Base-by-base conservation (phyloP, 164 flowering plant genomes). In the Aristolochia fimbriata region DNA sequence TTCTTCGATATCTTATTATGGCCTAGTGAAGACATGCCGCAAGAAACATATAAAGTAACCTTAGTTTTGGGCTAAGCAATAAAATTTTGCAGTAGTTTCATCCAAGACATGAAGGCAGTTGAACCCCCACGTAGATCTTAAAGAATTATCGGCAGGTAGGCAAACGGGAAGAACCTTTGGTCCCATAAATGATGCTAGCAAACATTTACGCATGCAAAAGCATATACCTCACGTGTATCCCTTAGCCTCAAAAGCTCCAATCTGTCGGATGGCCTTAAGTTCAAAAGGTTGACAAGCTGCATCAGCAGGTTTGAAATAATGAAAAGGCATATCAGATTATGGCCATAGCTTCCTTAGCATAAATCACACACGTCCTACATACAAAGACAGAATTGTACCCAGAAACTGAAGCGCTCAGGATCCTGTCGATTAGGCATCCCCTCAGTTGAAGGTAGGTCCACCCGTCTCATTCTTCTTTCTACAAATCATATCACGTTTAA, bases 391-490 rank as follows among this genome's bases (percentile, higher is more conserved):
- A 37, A 37, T 37, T 37, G 43, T 88, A 93, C 99, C 99, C 99
- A 90, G 70, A 88, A 93, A 73, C 99, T 93, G 74, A 90, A 86
- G 60, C 80, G 81, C 73, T 93, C 96, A 19, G 97, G 95, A 76
- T 93, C 91, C 57, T 66, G 77, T 45, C 75, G 67, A 30, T 81
- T 56, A 5, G 97, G 97, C 85, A 86, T 82, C 78, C 81, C 73
- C 71, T 93, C 97, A n/a, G 74, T 75, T 68, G 76, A 78, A 21
- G 72, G 76, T 20, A 80, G 80, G 62, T 71, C 83, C 17, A 72
- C 69, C 33, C 73, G 84, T 60, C 85, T 81, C 70, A 70, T 52
- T 70, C 82, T 71, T 75, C 79, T 65, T 70, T 81, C 98, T 92
- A 80, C 55, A 30, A 33, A 56, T 56, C 22, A 41, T 33, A 20